These are phyloP conservation scores for Citeromyces nyonsensis DNA, from an alignment of 805 yeast genomes.

Conservation along the genomic window DNA sequence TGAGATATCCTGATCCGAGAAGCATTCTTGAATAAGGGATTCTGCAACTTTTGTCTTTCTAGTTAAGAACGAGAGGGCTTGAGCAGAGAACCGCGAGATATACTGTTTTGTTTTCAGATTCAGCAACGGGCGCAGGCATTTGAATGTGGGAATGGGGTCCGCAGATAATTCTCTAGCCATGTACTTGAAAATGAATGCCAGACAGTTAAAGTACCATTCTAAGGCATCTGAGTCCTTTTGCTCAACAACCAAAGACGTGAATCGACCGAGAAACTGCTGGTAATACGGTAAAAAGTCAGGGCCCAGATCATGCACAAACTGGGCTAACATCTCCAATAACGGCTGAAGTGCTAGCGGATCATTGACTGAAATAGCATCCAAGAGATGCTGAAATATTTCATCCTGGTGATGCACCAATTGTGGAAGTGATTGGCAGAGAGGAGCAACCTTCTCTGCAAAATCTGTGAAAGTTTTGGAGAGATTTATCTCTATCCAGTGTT, in stretches of 20 bases:
- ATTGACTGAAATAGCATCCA: conserved; percentile 28
- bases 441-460: conserved; percentile 40
- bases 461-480: conserved; percentile 55
- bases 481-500: conserved; percentile 83
- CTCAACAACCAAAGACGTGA: conserved; percentile 30
- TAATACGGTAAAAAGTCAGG: conserved; percentile 72
- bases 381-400: conserved; percentile 27
- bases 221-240: conserved; percentile 45
- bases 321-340: conserved; percentile 62
- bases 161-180: conserved; percentile 46
- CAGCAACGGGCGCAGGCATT: conserved; percentile 46
- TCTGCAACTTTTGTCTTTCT: conserved; percentile 48
- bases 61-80: conserved; percentile 73
- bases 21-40: conserved; percentile 14
- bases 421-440: conserved; percentile 54
- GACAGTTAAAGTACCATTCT: conserved; percentile 72
- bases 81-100: conserved; percentile 74
- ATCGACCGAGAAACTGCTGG: conserved; percentile 27
- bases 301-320: conserved; percentile 84
- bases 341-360: conserved; percentile 73
- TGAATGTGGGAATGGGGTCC: conserved; percentile 59
- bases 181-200: conserved; percentile 86
- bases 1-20: conserved; percentile 8
- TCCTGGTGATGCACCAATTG: conserved; percentile 62
- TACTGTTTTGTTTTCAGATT: conserved; percentile 41